Evolutionary conservation across 2,329 filamentous ascomycete genomes (phyloP).

Genomic region (Sordariomycetes sp.): DNA sequence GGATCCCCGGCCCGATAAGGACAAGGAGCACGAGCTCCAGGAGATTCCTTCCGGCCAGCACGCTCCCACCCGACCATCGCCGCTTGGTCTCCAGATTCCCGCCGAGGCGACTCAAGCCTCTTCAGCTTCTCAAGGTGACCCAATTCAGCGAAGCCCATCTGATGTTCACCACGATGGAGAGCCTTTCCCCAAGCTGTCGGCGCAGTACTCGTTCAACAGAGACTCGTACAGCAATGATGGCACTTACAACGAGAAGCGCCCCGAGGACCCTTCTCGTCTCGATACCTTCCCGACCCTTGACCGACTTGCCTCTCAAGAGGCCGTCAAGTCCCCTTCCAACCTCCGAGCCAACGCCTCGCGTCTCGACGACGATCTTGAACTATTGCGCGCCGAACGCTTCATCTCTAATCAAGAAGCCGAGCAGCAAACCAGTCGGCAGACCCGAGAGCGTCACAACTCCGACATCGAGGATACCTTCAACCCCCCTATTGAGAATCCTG

Average conservation of each 20-base stretch:
- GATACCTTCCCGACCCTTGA: slow-evolving; percentile 20
- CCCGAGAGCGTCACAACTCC: slow-evolving; percentile 13
- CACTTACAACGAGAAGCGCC: not conserved
- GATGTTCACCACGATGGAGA: no score
- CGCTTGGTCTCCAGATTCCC: not conserved
- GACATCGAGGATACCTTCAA: slow-evolving; percentile 39
- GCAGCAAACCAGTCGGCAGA: slow-evolving; percentile 6
- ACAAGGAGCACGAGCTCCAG: no score
- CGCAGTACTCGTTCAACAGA: not conserved
- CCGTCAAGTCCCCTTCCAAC: slow-evolving; percentile 6
- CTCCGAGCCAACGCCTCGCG: slow-evolving; percentile 24
- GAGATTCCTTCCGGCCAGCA: no score
- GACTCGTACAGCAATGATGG: not conserved
- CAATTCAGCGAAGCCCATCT: no score
- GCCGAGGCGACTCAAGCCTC: no score
- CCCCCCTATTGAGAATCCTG: slow-evolving; percentile 16
- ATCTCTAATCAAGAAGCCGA: slow-evolving; percentile 34
- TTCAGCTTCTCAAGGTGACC: no score
- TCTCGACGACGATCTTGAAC: slow-evolving; percentile 38
- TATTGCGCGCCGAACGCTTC: slow-evolving; percentile 35
- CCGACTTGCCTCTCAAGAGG: slow-evolving; percentile 14
- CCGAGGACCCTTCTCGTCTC: slow-evolving; percentile 4
- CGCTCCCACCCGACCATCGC: not conserved
- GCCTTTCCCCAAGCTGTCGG: not conserved
- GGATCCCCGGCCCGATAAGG: not conserved